Base-by-base conservation (phyloP, 2,329 filamentous ascomycete species). In the Phoma herbarum region DNA sequence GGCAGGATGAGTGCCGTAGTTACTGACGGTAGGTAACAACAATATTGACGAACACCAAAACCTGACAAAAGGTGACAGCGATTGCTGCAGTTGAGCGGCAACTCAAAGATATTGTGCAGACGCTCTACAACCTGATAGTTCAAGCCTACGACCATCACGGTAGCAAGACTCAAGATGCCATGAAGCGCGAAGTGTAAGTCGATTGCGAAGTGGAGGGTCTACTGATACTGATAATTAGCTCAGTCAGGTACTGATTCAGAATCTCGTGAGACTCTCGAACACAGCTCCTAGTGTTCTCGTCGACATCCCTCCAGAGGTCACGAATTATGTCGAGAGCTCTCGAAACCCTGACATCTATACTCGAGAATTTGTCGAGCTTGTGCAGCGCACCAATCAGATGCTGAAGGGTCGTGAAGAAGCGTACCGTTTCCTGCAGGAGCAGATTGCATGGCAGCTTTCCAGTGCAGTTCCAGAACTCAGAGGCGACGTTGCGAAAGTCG, bases 331-430 rank as follows among this genome's bases (percentile, higher is more conserved):
- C 31, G 86, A 88, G 66, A 79, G 82, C 20, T 83, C 85, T 18
- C 84, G 86, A 22, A 89, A 89, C 67, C 87, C 86, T 8, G 86
- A 89, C 66, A 88, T 89, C 64, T 89, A 88, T 74, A 88, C 86
- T 9, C 82, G 86, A 44, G 86, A 89, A 65, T 88, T 88, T 62
- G 85, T 89, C 43, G 86, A 89, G 74, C 78, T 85, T 26, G 85
- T 87, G 9, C 86, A 88, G 77, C 80, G 83, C 60, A 82, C 83
- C 47, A 89, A 89, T 63, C 85, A 88, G 68, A 83, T 85, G 73
- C 75, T 88, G 50, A 87, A 85, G 65, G 87, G 86, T 29, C 85
- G 86, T 66, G 80, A 79, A 55, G 82, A 87, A 66, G 86, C 85
- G 1, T 88, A 87, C 73, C 81, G 80, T 11, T 75, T 79, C 43